phyloP scores from a whole-genome alignment of 73 alveolate species.

The Stentor coeruleus region DNA sequence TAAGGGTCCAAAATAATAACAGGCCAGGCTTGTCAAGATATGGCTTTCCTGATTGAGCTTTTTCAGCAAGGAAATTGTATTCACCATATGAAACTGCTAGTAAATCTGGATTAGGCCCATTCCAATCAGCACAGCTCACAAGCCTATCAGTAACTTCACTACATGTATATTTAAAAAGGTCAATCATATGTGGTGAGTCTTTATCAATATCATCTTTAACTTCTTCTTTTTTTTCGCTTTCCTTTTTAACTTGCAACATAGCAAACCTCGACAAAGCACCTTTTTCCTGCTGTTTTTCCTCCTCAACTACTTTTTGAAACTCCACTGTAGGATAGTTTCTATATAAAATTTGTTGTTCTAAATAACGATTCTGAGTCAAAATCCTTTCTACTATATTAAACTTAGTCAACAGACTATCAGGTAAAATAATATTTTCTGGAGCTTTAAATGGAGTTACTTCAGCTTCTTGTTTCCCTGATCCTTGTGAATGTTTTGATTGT shows the following conservation, averaged over 20 bases:
- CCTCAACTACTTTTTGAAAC: slow-evolving; percentile 56
- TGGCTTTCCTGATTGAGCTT: neutral
- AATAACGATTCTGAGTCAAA: slow-evolving; percentile 89
- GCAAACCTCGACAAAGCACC: slow-evolving; percentile 30
- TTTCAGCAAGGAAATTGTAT: slow-evolving; percentile 58
- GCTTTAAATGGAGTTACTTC: slow-evolving; percentile 28
- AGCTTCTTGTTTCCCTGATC: slow-evolving; percentile 14
- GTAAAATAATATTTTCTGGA: slow-evolving; percentile 40
- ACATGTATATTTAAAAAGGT: slow-evolving; percentile 78
- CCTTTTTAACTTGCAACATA: slow-evolving; percentile 46
- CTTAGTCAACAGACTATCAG: slow-evolving; percentile 26
- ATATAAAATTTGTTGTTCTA: slow-evolving; percentile 88
- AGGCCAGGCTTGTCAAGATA: slow-evolving; percentile 64
- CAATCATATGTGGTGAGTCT: slow-evolving; percentile 63
- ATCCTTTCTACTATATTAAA: slow-evolving; percentile 90
- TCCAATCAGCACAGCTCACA: slow-evolving; percentile 95
- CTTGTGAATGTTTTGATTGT: slow-evolving; percentile 9
- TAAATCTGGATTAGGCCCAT: slow-evolving; percentile 84
- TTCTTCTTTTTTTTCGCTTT: slow-evolving; percentile 71
- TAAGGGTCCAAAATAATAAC: slow-evolving; percentile 94
- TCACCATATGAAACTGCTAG: slow-evolving; percentile 95
- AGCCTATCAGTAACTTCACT: slow-evolving; percentile 72
- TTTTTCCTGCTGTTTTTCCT: slow-evolving; percentile 56
- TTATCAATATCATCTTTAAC: slow-evolving; percentile 68
- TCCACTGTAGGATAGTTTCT: slow-evolving; percentile 93